These are phyloP conservation scores for Lanmaoa rubissima DNA, from an alignment of 768 basidiomycete genomes.

Conservation along the genomic window DNA sequence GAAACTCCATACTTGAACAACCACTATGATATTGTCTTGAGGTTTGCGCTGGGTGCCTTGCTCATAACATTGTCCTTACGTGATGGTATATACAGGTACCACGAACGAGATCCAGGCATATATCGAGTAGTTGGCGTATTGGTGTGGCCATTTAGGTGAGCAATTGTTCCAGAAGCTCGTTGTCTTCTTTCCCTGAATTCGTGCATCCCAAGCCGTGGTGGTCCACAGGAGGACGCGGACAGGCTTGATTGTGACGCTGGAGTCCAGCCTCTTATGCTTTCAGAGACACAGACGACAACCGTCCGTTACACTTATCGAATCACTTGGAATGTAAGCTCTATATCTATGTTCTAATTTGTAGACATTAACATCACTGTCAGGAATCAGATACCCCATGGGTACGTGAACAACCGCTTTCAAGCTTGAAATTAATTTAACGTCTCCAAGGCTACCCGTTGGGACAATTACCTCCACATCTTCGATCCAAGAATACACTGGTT, in stretches of 20 bases:
- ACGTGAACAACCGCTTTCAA: conserved; percentile 8
- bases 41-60: conserved; percentile 39
- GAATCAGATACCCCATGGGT: conserved; percentile 87
- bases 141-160: conserved; percentile 66
- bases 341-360: background rate
- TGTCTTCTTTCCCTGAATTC: conserved; percentile 1
- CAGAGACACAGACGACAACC: conserved; percentile 55
- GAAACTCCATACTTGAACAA: conserved; percentile 79
- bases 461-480: conserved; percentile 91
- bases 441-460: conserved; percentile 88
- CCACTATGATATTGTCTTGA: conserved; percentile 85
- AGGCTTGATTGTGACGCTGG: conserved; percentile 51
- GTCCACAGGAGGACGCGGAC: conserved; percentile 43
- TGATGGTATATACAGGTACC: conserved; percentile 57
- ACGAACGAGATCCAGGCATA: conserved; percentile 62
- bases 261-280: conserved; percentile 53
- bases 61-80: conserved; percentile 7
- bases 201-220: conserved; percentile 52
- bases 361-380: conserved; percentile 37
- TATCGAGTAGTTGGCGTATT: conserved; percentile 90
- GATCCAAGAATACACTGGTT: conserved; percentile 97
- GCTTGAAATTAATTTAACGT: conserved; percentile 9
- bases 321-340: conserved; percentile 70
- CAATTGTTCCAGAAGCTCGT: background rate
- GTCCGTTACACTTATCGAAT: conserved; percentile 88